Evolutionary conservation across 2,329 filamentous ascomycete genomes (phyloP).

Genomic region (Apiospora hydei): DNA sequence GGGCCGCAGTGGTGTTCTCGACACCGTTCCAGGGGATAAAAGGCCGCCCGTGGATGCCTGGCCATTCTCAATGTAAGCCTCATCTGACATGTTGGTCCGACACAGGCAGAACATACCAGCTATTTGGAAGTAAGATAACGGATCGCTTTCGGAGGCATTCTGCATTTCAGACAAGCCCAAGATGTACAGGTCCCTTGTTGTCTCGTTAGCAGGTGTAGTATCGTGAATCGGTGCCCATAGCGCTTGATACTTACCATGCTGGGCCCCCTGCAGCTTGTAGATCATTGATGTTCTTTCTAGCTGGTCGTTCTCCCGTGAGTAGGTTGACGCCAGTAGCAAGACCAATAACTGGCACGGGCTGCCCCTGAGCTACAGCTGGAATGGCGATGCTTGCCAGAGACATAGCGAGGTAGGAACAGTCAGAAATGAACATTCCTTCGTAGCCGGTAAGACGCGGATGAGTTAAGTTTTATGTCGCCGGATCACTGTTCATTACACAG

Average conservation of each 20-base stretch:
- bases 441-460: neutral
- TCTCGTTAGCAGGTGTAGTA: neutral
- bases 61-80: neutral
- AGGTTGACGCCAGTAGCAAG: constrained; percentile 37
- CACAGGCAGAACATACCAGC: constrained; percentile 45
- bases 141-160: constrained; percentile 47
- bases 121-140: constrained; percentile 59
- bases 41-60: constrained; percentile 45
- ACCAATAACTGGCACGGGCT: constrained; percentile 35
- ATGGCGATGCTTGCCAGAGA: neutral
- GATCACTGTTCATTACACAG: neutral
- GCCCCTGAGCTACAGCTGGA: constrained; percentile 23
- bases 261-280: constrained; percentile 44
- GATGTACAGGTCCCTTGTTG: constrained; percentile 56
- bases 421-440: neutral
- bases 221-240: neutral
- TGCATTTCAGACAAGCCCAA: constrained; percentile 54
- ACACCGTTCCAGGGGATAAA: constrained; percentile 50
- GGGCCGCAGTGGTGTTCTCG: constrained; percentile 39
- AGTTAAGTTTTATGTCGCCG: neutral
- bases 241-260: constrained; percentile 33
- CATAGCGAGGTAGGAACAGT: neutral
- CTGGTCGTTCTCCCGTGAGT: constrained; percentile 49
- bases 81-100: neutral
- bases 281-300: constrained; percentile 56